Evolutionary conservation across 129 eudicot species (phyloP).

Genomic region (Helianthus annuus): HanXRQr2.0-SUNRISE NC_035438.2:70770141-70770640

Average conservation of each 20-base stretch:
- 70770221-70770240: neutral
- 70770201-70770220: neutral
- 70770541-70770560: conserved; percentile 4
- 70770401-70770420: neutral
- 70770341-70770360: neutral
- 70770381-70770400: neutral
- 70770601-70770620: conserved; percentile 70
- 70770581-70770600: conserved; percentile 17
- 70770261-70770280: neutral
- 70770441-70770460: neutral
- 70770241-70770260: neutral
- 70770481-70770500: neutral
- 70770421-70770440: neutral
- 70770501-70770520: neutral
- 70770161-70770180: neutral
- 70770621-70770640: conserved; percentile 73
- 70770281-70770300: neutral
- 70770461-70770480: conserved; percentile 1
- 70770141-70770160: neutral
- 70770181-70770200: neutral
- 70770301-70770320: neutral
- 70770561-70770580: conserved; percentile 6
- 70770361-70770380: neutral
- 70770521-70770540: neutral
- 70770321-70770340: conserved; percentile 1